These are phyloP conservation scores for Bryoglossum gracile DNA, from an alignment of 495 filamentous ascomycete genomes.

Conservation along the genomic window DNA sequence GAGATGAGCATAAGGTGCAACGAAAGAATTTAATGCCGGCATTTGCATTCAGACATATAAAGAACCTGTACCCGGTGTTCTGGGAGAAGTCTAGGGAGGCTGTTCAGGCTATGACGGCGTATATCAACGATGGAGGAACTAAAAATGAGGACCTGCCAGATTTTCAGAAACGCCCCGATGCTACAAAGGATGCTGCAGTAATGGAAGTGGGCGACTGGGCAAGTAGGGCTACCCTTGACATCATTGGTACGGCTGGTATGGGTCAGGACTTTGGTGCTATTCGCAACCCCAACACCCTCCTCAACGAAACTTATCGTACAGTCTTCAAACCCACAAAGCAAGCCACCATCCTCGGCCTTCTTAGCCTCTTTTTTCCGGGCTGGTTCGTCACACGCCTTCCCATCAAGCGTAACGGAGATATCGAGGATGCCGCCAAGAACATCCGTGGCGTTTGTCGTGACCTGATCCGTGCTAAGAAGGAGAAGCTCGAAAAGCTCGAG, in stretches of 20 bases:
- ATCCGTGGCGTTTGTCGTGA: constrained; percentile 58
- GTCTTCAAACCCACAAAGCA: constrained; percentile 43
- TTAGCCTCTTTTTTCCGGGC: constrained; percentile 40
- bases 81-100: constrained; percentile 58
- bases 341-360: constrained; percentile 37
- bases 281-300: constrained; percentile 51
- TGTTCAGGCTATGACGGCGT: constrained; percentile 38
- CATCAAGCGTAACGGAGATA: constrained; percentile 55
- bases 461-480: constrained; percentile 62
- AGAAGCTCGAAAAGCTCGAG: constrained; percentile 48
- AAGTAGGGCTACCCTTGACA: constrained; percentile 72
- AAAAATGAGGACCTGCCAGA: constrained; percentile 32
- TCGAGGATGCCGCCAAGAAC: constrained; percentile 42
- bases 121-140: constrained; percentile 14
- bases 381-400: constrained; percentile 51
- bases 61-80: constrained; percentile 78
- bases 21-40: constrained; percentile 75
- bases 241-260: constrained; percentile 77
- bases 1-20: constrained; percentile 77
- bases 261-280: constrained; percentile 74
- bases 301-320: constrained; percentile 58
- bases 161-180: constrained; percentile 28
- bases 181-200: constrained; percentile 38
- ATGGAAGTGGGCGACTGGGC: constrained; percentile 66
- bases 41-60: constrained; percentile 79